Conservation (phyloP, 495 filamentous ascomycete genomes). For the Penicillium steckii region DNA sequence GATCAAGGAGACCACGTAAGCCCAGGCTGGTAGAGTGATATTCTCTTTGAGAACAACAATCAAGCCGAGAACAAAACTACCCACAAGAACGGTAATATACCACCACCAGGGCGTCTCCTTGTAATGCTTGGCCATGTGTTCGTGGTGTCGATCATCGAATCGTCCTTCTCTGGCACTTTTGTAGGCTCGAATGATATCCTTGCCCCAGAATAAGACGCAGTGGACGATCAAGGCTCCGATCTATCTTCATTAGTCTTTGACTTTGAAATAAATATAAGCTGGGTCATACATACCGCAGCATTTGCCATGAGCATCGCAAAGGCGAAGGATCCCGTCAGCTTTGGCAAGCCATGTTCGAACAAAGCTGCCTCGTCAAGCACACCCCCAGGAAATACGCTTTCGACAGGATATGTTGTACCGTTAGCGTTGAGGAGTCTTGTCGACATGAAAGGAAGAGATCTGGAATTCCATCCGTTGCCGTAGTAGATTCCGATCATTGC, state of each 20-base stretch:
- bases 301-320: constrained; percentile 32
- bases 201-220: constrained; percentile 36
- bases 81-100: constrained; percentile 46
- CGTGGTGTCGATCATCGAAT: constrained; percentile 47
- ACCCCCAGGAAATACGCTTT: constrained; percentile 31
- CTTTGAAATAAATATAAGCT: background rate
- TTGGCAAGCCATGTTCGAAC: constrained; percentile 36
- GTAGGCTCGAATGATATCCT: constrained; percentile 29
- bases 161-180: constrained; percentile 25
- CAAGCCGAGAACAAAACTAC: constrained; percentile 50
- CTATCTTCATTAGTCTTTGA: constrained; percentile 10
- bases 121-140: constrained; percentile 43
- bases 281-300: constrained; percentile 24
- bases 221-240: constrained; percentile 37
- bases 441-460: constrained; percentile 31
- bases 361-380: constrained; percentile 35
- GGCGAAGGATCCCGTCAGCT: constrained; percentile 43
- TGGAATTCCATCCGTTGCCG: constrained; percentile 25
- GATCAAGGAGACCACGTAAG: constrained; percentile 46
- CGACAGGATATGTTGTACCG: constrained; percentile 25
- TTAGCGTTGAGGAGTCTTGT: constrained; percentile 15
- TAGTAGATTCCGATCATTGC: constrained; percentile 29
- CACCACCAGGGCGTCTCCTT: constrained; percentile 56
- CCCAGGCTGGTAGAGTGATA: constrained; percentile 55
- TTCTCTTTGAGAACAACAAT: constrained; percentile 45